These are phyloP conservation scores for Astragalus glycyphyllos DNA, from an alignment of 306 rosid species.

Conservation along the genomic window DNA sequence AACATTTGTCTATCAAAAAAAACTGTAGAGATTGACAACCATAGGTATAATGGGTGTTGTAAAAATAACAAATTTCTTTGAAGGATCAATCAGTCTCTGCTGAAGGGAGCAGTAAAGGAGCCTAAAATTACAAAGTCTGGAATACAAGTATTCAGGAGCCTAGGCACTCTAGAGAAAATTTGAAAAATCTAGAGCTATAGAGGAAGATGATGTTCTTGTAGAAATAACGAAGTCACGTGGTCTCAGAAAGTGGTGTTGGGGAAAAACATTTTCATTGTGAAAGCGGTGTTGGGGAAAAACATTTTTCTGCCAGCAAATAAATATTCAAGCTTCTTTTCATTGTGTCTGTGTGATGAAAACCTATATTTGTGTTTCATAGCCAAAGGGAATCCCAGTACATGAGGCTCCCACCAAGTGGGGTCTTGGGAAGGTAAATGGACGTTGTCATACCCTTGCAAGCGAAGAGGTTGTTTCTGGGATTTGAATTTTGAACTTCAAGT, in stretches of 20 bases:
- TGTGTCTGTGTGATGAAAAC: background rate
- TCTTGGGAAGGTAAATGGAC: too few species aligned
- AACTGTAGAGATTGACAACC: too few species aligned
- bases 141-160: background rate
- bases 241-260: background rate
- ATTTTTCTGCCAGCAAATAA: conserved; percentile 17
- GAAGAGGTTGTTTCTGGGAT: too few species aligned
- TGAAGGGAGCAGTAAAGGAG: background rate
- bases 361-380: conserved; percentile 29
- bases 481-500: too few species aligned
- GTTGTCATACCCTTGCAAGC: too few species aligned
- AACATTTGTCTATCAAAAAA: too few species aligned
- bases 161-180: background rate
- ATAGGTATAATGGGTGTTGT: too few species aligned
- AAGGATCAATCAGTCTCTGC: background rate
- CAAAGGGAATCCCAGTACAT: too few species aligned
- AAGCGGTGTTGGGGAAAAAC: background rate
- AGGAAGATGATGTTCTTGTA: conserved; percentile 3
- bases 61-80: too few species aligned
- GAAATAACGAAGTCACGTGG: background rate
- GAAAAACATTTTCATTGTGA: background rate
- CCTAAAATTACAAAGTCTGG: background rate
- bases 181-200: background rate
- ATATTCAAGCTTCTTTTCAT: conserved; percentile 15
- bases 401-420: too few species aligned